Evolutionary conservation across 441 rosid genomes (phyloP).

Genomic region (Adansonia grandidieri): DNA sequence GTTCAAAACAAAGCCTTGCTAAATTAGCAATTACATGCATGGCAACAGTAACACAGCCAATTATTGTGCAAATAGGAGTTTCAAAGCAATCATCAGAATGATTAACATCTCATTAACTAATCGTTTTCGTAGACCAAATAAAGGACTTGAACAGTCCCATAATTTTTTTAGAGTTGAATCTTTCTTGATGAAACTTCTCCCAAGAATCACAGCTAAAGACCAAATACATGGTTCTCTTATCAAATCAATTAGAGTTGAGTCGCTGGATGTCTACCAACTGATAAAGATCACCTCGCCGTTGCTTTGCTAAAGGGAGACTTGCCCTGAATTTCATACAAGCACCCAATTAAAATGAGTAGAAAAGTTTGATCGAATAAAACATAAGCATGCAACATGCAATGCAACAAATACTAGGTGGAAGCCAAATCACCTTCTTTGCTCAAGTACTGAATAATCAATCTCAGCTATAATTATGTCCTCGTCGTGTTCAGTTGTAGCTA

Average conservation of each 20-base stretch:
- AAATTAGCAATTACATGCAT: background rate
- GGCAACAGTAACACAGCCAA: constrained; percentile 3
- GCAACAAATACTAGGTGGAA: background rate
- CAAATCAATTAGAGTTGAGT: constrained; percentile 41
- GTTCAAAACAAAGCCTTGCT: background rate
- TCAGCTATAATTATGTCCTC: constrained; percentile 80
- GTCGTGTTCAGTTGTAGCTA: constrained; percentile 82
- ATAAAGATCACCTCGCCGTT: constrained; percentile 88
- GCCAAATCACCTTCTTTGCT: constrained; percentile 64
- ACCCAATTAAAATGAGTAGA: constrained; percentile 4
- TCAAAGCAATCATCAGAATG: constrained; percentile 17
- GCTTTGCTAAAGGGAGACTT: constrained; percentile 72
- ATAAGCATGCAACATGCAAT: background rate
- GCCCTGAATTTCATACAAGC: constrained; percentile 46
- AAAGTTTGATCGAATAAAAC: background rate
- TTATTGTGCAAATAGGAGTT: background rate
- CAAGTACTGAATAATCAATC: constrained; percentile 76
- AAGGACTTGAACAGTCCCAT: background rate
- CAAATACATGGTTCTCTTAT: background rate
- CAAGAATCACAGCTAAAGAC: background rate
- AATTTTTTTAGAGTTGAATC: background rate
- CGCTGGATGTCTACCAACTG: constrained; percentile 87
- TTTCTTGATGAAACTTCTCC: background rate
- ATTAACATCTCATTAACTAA: background rate
- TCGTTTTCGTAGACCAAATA: background rate